phyloP scores from a whole-genome alignment of 352 stramenopile genomes.

The Plasmopara viticola region DNA sequence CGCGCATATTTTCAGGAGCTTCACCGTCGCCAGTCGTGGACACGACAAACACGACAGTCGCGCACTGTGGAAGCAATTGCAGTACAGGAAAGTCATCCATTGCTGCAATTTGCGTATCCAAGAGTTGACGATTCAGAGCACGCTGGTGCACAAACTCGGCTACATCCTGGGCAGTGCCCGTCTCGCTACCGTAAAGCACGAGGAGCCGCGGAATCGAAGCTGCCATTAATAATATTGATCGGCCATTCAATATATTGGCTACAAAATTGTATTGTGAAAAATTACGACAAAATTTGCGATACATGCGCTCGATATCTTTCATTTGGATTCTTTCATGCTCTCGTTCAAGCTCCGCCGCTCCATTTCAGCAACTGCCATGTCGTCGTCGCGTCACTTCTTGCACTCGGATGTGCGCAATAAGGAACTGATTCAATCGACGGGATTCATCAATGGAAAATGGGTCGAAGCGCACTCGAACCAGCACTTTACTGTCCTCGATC shows the following conservation, averaged over 20 bases:
- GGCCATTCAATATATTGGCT: no score
- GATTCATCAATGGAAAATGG: constrained; percentile 77
- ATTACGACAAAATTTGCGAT: no score
- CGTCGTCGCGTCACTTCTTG: constrained; percentile 29
- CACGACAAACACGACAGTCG: constrained; percentile 84
- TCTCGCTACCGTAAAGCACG: constrained; percentile 90
- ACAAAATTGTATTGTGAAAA: no score
- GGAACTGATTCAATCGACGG: constrained; percentile 63
- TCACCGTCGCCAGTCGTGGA: constrained; percentile 91
- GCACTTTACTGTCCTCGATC: constrained; percentile 65
- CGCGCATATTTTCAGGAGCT: constrained; percentile 87
- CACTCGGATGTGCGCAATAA: constrained; percentile 54
- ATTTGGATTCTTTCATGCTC: no score
- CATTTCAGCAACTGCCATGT: not conserved
- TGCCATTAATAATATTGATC: constrained; percentile 2
- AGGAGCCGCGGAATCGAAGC: constrained; percentile 35
- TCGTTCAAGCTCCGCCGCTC: no score
- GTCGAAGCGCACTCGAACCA: constrained; percentile 49
- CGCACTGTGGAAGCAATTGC: constrained; percentile 41
- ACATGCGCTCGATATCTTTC: no score
- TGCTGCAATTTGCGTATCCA: constrained; percentile 40
- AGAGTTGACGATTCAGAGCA: constrained; percentile 50
- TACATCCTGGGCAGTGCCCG: constrained; percentile 83
- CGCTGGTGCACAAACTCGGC: constrained; percentile 69
- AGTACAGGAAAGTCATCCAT: constrained; percentile 69